Evolutionary conservation across 495 filamentous ascomycete species (phyloP), one percentile per base, ranked within the genome.

Genomic region (Penicillium daleae): DNA sequence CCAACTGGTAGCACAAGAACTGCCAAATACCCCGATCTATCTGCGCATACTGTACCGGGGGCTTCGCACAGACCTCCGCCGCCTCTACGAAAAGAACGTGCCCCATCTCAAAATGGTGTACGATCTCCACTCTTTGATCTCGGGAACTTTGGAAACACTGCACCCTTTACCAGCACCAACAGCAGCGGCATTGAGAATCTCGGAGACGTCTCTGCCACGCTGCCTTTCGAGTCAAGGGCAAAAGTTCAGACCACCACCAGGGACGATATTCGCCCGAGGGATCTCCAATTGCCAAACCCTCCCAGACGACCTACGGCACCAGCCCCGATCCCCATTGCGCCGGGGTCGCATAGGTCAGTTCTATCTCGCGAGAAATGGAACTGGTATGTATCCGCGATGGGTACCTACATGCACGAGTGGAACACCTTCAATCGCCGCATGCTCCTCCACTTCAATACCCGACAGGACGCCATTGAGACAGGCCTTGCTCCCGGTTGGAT

Each of bases 171-270:
- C 3, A 76, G 75, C 33, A 75, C 80, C 17, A 73, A 82, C 13
- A 80, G 74, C 26, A 85, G 87, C 15, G 79, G 79, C 3, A 85
- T 94, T 6, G 74, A 80, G 21, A 86, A 87, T 37, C 80, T 96
- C 33, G 79, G 82, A 22, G 90, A 91, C 63, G 74, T 97, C 37
- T 80, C 80, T 26, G 77, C 83, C 7, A 87, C 79, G 2, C 84
- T 97, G 2, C 92, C 92, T 0, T 95, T 94, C 71, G 75, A 87
- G 60, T 93, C 90, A 44, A 77, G 80, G 31, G 70, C 92, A 22
- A 76, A 74, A 55, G 54, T 64, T 32, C 70, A 66, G 15, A 70
- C 57, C 26, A 67, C 71, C 12, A 66, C 67, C 6, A 65, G 65
- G 33, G 67, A 63, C 15, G 71, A 75, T 26, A 68, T 70, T 19